phyloP scores from a whole-genome alignment of 345 rosid species.

The Jatropha curcas region DNA sequence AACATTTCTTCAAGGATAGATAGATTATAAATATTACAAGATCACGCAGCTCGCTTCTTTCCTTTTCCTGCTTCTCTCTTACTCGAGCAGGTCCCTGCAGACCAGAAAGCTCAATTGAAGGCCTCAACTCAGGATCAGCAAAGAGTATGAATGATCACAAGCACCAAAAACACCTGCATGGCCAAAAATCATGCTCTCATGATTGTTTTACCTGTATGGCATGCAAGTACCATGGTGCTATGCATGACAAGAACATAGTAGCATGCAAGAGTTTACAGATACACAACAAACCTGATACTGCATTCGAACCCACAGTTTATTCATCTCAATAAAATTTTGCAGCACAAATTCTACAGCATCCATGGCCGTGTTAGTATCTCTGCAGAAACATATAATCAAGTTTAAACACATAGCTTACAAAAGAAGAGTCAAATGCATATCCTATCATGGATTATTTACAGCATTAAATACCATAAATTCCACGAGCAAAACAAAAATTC shows the following conservation, averaged over 20 bases:
- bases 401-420: background rate
- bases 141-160: conserved; percentile 89
- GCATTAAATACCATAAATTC: background rate
- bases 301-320: conserved; percentile 99
- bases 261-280: conserved; percentile 40
- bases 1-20: conserved; percentile 27
- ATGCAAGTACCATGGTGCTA: conserved; percentile 59
- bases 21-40: conserved; percentile 72
- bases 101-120: conserved; percentile 98
- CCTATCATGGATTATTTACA: background rate
- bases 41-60: conserved; percentile 99
- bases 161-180: conserved; percentile 92
- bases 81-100: conserved; percentile 99
- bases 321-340: conserved; percentile 96
- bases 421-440: background rate
- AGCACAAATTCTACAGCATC: conserved; percentile 96
- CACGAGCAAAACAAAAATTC: background rate
- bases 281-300: conserved; percentile 94
- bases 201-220: conserved; percentile 61
- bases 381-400: conserved; percentile 28
- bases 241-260: conserved; percentile 50
- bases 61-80: conserved; percentile 95
- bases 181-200: conserved; percentile 90
- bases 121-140: conserved; percentile 96
- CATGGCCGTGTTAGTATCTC: conserved; percentile 81